Base-by-base conservation (phyloP, 805 yeast species). In the Candida insectalens region DNA sequence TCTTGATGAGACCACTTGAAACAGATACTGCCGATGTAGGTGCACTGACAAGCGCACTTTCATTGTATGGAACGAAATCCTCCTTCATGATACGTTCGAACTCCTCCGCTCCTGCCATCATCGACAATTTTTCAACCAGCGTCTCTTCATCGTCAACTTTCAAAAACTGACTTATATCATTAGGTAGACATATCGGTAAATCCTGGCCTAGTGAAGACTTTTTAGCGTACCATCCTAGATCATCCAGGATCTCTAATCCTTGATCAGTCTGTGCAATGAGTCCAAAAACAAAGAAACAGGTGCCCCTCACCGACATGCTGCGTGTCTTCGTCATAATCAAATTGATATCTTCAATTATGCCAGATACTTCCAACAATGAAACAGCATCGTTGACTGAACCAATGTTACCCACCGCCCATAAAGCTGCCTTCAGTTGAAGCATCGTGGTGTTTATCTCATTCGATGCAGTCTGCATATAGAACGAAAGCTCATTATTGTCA, bases 321-420 rank as follows among this genome's bases (percentile, higher is more conserved):
- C 55, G 50, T 1, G 80, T 61, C 5, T 52, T 49, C 21, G 59
- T 51, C 8, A 75, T 67, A 22, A 81, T 62, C 7, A 54, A 56
- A 3, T 77, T 60, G 9, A 89, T 63, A 30, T 72, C 70, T 40
- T 65, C 64, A 25, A 74, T 63, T 36, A 74, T 57, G 2, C 70
- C 69, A 15, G 51, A 30, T 19, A 40, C 30, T 40, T 76, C 83
- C 25, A 77, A 45, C 28, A 78, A 57, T 13, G 67, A 60, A 13
- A 81, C 74, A 0, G 96, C 96, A 33, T 67, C 59, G 7, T 69
- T 69, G 1, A 85, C 71, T 1, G 87, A 71, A 2, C 88, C 88
- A 20, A 88, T 74, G 46, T 78, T 77, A 0, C 96, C 96, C 22
- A 84, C 64, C 2, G 94, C 77, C 96, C 96, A 89, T 23, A 89